phyloP scores from a whole-genome alignment of 495 filamentous ascomycete species.

The Filosporella fistucella region DNA sequence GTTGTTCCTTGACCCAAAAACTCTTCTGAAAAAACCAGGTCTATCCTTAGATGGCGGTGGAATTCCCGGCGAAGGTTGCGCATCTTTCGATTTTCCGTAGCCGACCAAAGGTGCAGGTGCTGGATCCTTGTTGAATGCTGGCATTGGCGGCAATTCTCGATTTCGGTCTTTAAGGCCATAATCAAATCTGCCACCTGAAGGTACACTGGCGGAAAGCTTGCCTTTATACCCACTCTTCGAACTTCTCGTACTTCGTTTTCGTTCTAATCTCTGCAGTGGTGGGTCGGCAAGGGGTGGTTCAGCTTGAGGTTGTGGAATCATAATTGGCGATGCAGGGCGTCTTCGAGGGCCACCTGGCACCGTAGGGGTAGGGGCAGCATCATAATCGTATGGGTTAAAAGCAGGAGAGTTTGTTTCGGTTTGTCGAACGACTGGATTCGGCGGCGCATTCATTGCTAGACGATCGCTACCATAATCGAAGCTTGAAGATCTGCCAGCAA shows the following conservation, averaged over 20 bases:
- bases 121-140: slow-evolving; percentile 21
- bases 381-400: slow-evolving; percentile 48
- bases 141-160: slow-evolving; percentile 23
- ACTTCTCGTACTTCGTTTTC: slow-evolving; percentile 60
- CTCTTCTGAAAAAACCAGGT: slow-evolving; percentile 86
- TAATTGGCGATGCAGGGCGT: slow-evolving; percentile 25
- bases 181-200: slow-evolving; percentile 9
- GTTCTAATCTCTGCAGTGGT: slow-evolving; percentile 32
- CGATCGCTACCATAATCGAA: slow-evolving; percentile 61
- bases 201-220: slow-evolving; percentile 9
- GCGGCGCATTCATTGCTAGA: slow-evolving; percentile 22
- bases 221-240: slow-evolving; percentile 32
- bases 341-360: slow-evolving; percentile 74
- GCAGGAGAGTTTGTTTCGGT: slow-evolving; percentile 22
- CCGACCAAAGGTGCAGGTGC: slow-evolving; percentile 50
- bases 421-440: slow-evolving; percentile 25
- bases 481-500: slow-evolving; percentile 68
- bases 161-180: slow-evolving; percentile 18
- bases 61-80: slow-evolving; percentile 19
- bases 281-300: slow-evolving; percentile 18
- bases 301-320: slow-evolving; percentile 15
- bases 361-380: slow-evolving; percentile 86
- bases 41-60: slow-evolving; percentile 46
- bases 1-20: slow-evolving; percentile 56
- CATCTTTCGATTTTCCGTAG: slow-evolving; percentile 53